Evolutionary conservation across 176 grass and related monocot genomes (phyloP).

Genomic region (Typha latifolia): DNA sequence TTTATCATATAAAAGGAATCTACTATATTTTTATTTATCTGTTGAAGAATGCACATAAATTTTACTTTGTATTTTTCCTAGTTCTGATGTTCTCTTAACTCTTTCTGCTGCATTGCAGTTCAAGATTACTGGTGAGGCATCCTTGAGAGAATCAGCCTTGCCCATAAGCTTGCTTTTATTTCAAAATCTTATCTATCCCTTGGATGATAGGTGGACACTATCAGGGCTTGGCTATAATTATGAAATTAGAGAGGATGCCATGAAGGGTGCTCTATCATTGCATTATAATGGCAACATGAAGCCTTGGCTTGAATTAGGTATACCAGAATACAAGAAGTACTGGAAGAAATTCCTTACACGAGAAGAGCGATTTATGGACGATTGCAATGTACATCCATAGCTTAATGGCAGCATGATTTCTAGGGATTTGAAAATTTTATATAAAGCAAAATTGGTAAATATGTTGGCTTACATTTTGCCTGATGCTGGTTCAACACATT

Average conservation of each 20-base stretch:
- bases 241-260: constrained; percentile 33
- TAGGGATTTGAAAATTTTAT: not conserved
- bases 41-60: not conserved
- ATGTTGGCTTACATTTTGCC: not conserved
- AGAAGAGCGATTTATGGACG: constrained; percentile 59
- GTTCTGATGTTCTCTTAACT: not conserved
- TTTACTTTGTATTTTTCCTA: not conserved
- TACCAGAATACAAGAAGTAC: constrained; percentile 61
- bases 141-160: not conserved
- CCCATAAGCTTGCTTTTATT: constrained; percentile 14
- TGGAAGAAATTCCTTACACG: constrained; percentile 63
- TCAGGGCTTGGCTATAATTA: constrained; percentile 73
- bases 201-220: constrained; percentile 12
- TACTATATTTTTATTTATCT: not conserved
- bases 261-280: constrained; percentile 33
- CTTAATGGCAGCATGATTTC: not conserved
- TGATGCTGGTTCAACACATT: not conserved
- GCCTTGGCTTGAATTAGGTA: constrained; percentile 90
- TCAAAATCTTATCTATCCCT: constrained; percentile 19
- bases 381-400: constrained; percentile 75
- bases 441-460: not conserved
- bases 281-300: constrained; percentile 97
- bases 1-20: too few species aligned
- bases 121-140: not conserved
- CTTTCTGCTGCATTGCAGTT: not conserved